Percentiles rank a stretch among this genome's conserved stretches.
Evolutionary conservation across 2,329 filamentous ascomycete species (phyloP).

Genomic region (Bimuria novae-zelandiae): DNA sequence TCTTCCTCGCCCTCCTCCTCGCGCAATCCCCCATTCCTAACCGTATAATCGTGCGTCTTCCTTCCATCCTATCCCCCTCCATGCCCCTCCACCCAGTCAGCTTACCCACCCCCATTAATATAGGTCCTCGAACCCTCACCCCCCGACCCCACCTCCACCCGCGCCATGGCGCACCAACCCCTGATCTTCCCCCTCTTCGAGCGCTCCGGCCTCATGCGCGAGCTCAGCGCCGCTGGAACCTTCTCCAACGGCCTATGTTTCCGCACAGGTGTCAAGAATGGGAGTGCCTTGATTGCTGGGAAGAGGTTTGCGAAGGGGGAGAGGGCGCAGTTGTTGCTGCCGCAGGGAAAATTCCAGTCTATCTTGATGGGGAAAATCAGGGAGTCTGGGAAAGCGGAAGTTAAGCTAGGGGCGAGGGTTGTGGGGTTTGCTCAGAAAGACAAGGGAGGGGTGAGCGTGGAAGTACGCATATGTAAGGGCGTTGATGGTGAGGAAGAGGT

Average conservation of each 20-base stretch:
- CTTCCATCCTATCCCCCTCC: neutral
- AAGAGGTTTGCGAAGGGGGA: constrained; percentile 30
- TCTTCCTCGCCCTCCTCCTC: constrained; percentile 48
- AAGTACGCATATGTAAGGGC: constrained; percentile 15
- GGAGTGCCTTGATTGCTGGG: constrained; percentile 33
- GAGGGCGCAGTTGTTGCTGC: constrained; percentile 33
- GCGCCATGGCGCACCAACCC: constrained; percentile 51
- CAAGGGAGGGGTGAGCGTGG: constrained; percentile 12
- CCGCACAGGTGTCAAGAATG: constrained; percentile 27
- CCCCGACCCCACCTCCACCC: constrained; percentile 38
- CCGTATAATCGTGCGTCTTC: constrained; percentile 34
- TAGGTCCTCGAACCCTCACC: constrained; percentile 32
- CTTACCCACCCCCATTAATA: no score
- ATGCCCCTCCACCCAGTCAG: no score
- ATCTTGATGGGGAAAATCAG: constrained; percentile 27
- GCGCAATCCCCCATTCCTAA: constrained; percentile 39
- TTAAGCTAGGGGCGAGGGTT: constrained; percentile 29
- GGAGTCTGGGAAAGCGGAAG: constrained; percentile 15
- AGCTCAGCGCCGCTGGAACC: constrained; percentile 35
- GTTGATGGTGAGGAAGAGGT: constrained; percentile 8
- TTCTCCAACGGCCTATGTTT: constrained; percentile 36
- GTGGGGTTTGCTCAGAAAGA: constrained; percentile 14
- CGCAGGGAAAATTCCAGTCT: constrained; percentile 40
- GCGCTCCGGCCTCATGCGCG: constrained; percentile 42
- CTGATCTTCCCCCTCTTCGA: constrained; percentile 47